Base-by-base conservation (phyloP, 805 yeast genomes). In the Saturnispora dispora region DNA sequence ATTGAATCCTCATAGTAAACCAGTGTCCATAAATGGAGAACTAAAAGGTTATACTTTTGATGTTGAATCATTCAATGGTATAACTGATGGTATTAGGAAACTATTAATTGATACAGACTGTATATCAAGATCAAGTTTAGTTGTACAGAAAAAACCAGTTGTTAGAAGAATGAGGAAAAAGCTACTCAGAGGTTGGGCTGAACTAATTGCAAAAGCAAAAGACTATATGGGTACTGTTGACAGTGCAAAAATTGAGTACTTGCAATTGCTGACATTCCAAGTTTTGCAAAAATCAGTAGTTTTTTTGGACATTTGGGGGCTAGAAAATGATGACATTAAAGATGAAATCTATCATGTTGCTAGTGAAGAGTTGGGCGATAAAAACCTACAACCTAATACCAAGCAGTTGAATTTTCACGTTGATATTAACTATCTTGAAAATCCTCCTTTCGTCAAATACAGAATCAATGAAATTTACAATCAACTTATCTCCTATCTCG, bases 181-280 rank as follows among this genome's bases (percentile, higher is more conserved):
- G 37, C 66, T 86, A 51, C 72, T 86, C 32, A 83, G 90, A 2
- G 90, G 84, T 61, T 86, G 95, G 95, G 85, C 85, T 56, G 81
- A 80, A 48, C 69, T 86, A 40, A 82, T 85, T 81, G 74, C 80
- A 37, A 84, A 83, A 60, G 90, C 91, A 1, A 85, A 83, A 55
- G 85, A 83, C 39, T 84, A 78, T 59, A 79, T 82, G 60, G 81
- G 83, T 43, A 82, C 89, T 0, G 71, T 80, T 27, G 78, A 75
- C 48, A 68, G 70, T 25, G 71, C 73, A 35, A 82, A 83, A 57
- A 74, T 86, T 52, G 83, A 80, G 57, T 77, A 79, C 5, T 67
- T 86, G 54, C 81, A 82, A 40, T 61, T 80, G 42, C 70, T 85
- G 73, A 77, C 83, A 1, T 81, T 78, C 58, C 86, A 83, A 61